Base-by-base conservation (phyloP, 345 rosid genomes). In the Passiflora organensis region DNA sequence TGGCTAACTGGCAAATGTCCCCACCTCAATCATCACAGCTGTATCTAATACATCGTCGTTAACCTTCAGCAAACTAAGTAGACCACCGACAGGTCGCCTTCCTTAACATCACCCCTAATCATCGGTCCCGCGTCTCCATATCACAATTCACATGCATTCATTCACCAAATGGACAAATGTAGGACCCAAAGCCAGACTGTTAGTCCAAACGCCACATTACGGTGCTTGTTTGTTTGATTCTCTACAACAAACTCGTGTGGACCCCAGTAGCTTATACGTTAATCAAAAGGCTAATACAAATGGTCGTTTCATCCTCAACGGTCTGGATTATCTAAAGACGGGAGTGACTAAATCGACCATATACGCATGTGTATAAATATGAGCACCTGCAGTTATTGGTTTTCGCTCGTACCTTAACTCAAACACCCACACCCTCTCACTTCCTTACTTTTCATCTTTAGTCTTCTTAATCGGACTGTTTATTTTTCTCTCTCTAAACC, bases 1-100 rank as follows among this genome's bases (percentile, higher is more conserved):
- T 51, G 39, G 43, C 25, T n/a, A n/a, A n/a, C n/a, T n/a, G n/a
- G n/a, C n/a, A 22, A 1, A 5, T 47, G 63, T 55, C 62, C 82
- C 72, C 69, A 69, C 63, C 28, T 43, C n/a, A 64, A 59, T 64
- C 62, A 55, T 54, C 70, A 41, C 83, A 80, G 83, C 81, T 74
- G 80, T 67, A 56, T 67, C 73, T n/a, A 56, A 15, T 17, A 32
- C 48, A 43, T n/a, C 20, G 17, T 48, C 42, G 10, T 19, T 12
- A 11, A 13, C 51, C 64, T 37, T 59, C 3, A 28, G 34, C 3
- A 2, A 28, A 2, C 34, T 8, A 28, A 28, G 34, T 28, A 28
- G 34, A 28, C 34, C 34, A 28, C 34, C 34, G 34, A 28, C 34
- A 28, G 5, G 34, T 28, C 34, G 34, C 34, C 34, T 3, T 28